phyloP scores from a whole-genome alignment of 352 stramenopile genomes.

The Pythium guiyangense region DNA sequence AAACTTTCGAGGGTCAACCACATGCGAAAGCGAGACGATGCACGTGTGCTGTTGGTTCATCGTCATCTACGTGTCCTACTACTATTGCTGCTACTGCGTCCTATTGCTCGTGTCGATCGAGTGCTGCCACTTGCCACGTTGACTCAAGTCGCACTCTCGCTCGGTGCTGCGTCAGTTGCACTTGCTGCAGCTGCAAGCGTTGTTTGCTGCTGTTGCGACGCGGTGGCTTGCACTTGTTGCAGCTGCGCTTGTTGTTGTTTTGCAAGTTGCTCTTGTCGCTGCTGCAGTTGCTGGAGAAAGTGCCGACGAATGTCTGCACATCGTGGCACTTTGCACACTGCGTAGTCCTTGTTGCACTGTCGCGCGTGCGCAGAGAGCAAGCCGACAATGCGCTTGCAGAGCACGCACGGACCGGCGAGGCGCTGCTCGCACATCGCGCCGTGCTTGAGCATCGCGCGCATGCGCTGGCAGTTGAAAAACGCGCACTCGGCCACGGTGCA shows the following conservation, averaged over 20 bases:
- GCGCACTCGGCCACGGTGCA: slow-evolving; percentile 66
- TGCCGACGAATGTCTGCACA: slow-evolving; percentile 84
- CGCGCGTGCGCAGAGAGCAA: slow-evolving; percentile 78
- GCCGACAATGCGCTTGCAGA: slow-evolving; percentile 85
- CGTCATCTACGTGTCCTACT: too few relatives aligned
- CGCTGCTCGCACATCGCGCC: slow-evolving; percentile 81
- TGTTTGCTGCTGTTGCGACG: not conserved
- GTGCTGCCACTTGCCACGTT: too few relatives aligned
- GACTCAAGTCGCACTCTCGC: too few relatives aligned
- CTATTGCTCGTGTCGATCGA: too few relatives aligned
- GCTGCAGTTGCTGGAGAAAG: slow-evolving; percentile 76
- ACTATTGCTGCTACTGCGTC: too few relatives aligned
- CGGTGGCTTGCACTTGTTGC: not conserved
- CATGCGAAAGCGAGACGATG: too few relatives aligned
- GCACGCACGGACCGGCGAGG: slow-evolving; percentile 69
- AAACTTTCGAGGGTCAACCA: too few relatives aligned
- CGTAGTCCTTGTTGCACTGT: slow-evolving; percentile 76
- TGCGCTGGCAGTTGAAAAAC: slow-evolving; percentile 85
- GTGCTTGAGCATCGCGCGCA: slow-evolving; percentile 89
- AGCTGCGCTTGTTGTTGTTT: not conserved
- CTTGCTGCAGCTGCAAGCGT: too few relatives aligned
- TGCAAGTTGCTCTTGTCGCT: slow-evolving; percentile 31
- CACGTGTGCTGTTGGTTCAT: too few relatives aligned
- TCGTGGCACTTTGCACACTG: slow-evolving; percentile 74
- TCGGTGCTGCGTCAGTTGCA: too few relatives aligned